Evolutionary conservation across 2,329 filamentous ascomycete species (phyloP).

Genomic region (Huntiella abstrusa): DNA sequence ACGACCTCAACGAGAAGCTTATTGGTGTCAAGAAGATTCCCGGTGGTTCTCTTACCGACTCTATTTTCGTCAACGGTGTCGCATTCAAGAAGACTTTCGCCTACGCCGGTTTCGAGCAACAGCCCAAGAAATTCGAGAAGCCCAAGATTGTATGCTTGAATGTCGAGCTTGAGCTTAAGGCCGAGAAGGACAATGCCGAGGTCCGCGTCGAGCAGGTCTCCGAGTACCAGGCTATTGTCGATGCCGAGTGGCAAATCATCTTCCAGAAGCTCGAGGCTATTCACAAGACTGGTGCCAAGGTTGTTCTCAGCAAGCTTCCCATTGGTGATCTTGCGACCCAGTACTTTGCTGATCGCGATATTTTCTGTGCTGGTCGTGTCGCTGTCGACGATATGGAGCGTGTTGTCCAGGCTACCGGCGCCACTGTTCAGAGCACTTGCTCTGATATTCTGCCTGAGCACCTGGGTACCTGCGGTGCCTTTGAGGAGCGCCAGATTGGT

Average conservation of each 20-base stretch:
- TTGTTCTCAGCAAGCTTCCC: conserved; percentile 89
- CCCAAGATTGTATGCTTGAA: conserved; percentile 96
- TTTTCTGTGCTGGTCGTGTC: conserved; percentile 95
- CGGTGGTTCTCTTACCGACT: conserved; percentile 87
- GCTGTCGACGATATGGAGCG: conserved; percentile 85
- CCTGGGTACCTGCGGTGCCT: conserved; percentile 72
- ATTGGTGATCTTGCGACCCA: conserved; percentile 96
- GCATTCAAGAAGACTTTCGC: conserved; percentile 99
- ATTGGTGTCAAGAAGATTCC: conserved; percentile 98
- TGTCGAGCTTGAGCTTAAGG: conserved; percentile 95
- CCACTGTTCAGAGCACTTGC: conserved; percentile 85
- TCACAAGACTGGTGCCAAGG: conserved; percentile 86
- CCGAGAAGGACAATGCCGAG: conserved; percentile 97
- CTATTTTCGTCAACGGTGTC: conserved; percentile 90
- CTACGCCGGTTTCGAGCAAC: conserved; percentile 97
- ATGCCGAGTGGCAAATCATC: conserved; percentile 99
- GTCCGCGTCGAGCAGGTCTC: conserved; percentile 95
- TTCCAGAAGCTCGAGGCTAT: conserved; percentile 97
- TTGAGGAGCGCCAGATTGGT: conserved; percentile 94
- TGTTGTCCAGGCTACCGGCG: conserved; percentile 85
- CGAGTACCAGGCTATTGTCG: conserved; percentile 97
- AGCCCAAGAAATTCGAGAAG: conserved; percentile 85
- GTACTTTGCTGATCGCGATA: conserved; percentile 91
- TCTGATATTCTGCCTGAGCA: conserved; percentile 81
- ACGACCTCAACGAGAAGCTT: conserved; percentile 91